Evolutionary conservation across 306 rosid genomes (phyloP), one percentile per base, ranked within the genome.

Genomic region (Fagus sylvatica): DNA sequence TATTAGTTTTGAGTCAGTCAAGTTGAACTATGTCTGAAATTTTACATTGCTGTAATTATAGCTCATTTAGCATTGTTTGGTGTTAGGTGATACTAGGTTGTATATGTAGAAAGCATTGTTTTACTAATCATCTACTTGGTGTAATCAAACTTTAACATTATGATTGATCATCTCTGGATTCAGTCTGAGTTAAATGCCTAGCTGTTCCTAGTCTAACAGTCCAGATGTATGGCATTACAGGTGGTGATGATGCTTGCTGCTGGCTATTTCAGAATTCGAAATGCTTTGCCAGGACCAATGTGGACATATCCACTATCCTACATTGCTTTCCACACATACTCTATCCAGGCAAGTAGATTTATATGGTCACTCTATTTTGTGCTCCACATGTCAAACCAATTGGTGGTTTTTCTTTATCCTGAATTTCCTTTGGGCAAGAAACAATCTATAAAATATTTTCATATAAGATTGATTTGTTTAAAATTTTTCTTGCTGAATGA

Each of bases 161-260:
- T 17, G 74, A 48, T 74, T 48, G 51, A 37, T 19, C 1, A 13
- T 7, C 0, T 61, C 28, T 74, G 22, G 41, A 3, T 46, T 30
- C 43, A 61, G 11, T 7, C 2, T 40, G n/a, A 8, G 17, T 37
- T 7, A 33, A 6, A 37, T 68, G 56, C 34, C 41, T 5, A 13
- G 11, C 34, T 22, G 62, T 68, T 34, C 72, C 57, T 46, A 72
- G 74, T 59, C 80, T 83, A 71, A 85, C 75, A 2, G 22, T 71
- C 40, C 46, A 16, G 62, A 19, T 51, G 19, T 77, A 30, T 78
- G 76, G 59, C 46, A 43, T 84, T 88, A 85, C 94, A 96, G 98
- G 93, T 93, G 75, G 82, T 88, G 80, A 96, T 96, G 99, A 96
- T 96, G 97, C 97, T 96, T 72, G 87, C 98, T 0, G 97, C 98